Base-by-base conservation (phyloP, 2,329 filamentous ascomycete species). In the Blastomyces parvus region DNA sequence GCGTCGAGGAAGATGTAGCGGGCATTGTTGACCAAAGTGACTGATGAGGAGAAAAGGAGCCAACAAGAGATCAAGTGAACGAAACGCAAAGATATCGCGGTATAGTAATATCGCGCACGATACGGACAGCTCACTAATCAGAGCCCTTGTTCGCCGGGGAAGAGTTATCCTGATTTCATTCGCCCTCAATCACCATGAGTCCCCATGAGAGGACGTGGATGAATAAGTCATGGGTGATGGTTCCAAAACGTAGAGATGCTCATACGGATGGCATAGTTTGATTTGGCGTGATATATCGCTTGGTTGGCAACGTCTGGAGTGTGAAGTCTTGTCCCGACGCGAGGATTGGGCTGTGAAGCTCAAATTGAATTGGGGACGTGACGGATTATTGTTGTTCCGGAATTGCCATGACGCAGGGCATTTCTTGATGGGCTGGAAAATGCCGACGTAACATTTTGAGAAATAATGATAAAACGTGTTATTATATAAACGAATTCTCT, bases 1-100 rank as follows among this genome's bases (percentile, higher is more conserved):
- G 70, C 33, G 69, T 68, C 27, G 69, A 65, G 53, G 71, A 66
- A 33, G 70, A 71, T 70, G 75, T 74, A 17, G 64, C 59, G 25
- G 65, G 62, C 63, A 65, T 67, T 52, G 11, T 56, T 52, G 40
- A 58, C 19, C 33, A 40, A 19, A 59, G 6, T 44, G 22, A 25
- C 14, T 17, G n/a, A 17, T 44, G 13, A 58, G 9, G 38, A 59
- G 9, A 25, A 38, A 55, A 1, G n/a, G 25, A 25, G 9, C 19
- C 11, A 22, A 56, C 27, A 58, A 42, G 52, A 62, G 38, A 6
- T 36, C n/a, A 58, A 48, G 13, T 19, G 50, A 17, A 22, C n/a
- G 36, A 27, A 44, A 42, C 2, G 27, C 9, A 33, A 33, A 27
- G 38, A 48, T 36, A 36, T 59, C 13, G 30, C n/a, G 42, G 17